A percentile compares a stretch with the other conserved stretches of the same genome.
phyloP scores from a whole-genome alignment of 495 filamentous ascomycete genomes.

The Penicillium silybi region DNA sequence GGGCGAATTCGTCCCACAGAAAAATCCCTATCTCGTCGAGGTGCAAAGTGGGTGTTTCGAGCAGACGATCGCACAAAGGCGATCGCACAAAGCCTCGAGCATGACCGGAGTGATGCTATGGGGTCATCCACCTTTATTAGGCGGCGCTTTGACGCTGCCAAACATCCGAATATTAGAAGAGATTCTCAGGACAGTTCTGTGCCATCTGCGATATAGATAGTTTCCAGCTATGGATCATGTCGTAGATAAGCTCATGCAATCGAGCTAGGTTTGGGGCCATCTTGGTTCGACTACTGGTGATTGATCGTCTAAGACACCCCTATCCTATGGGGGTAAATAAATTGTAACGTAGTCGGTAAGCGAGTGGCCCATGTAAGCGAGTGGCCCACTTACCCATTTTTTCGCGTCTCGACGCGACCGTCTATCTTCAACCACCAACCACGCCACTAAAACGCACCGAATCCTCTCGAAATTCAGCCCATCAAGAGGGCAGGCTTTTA shows the following conservation, averaged over 20 bases:
- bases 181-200: conserved; percentile 17
- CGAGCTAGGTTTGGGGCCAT: conserved; percentile 10
- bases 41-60: conserved; percentile 16
- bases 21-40: conserved; percentile 16
- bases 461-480: too few relatives aligned
- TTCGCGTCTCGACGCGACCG: too few relatives aligned
- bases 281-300: conserved; percentile 5
- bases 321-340: too few relatives aligned
- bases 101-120: conserved; percentile 24
- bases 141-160: conserved; percentile 21
- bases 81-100: too few relatives aligned
- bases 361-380: too few relatives aligned
- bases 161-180: conserved; percentile 24
- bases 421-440: too few relatives aligned
- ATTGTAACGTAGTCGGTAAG: too few relatives aligned
- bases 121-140: conserved; percentile 15
- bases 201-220: conserved; percentile 12
- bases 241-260: conserved; percentile 13
- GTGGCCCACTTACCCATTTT: too few relatives aligned
- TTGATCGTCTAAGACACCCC: conserved; percentile 9
- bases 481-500: too few relatives aligned
- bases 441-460: too few relatives aligned
- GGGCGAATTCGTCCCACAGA: conserved; percentile 11
- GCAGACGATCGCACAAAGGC: conserved; percentile 11
- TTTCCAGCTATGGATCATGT: conserved; percentile 11